phyloP scores from a whole-genome alignment of 2,329 filamentous ascomycete species.

The Pestalotiopsis sp. region DNA sequence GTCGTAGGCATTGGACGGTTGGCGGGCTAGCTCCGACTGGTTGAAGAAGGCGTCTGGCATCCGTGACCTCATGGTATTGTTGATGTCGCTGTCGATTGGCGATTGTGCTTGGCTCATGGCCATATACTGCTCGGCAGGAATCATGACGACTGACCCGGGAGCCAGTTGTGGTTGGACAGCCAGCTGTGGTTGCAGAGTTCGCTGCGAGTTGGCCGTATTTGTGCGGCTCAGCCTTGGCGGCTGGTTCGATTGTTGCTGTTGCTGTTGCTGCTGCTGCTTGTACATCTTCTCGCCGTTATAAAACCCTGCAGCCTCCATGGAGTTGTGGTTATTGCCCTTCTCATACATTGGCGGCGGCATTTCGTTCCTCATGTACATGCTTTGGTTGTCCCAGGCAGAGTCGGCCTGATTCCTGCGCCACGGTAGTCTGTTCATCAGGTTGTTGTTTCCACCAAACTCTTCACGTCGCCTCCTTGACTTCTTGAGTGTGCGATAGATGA shows the following conservation, averaged over 20 bases:
- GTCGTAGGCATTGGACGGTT: conserved; percentile 39
- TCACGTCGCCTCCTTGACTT: conserved; percentile 30
- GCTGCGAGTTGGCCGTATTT: conserved; percentile 20
- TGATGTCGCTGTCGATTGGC: conserved; percentile 10
- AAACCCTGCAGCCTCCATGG: conserved; percentile 24
- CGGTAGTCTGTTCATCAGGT: conserved; percentile 22
- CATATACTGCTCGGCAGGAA: conserved; percentile 17
- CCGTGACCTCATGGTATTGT: conserved; percentile 30
- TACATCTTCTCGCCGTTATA: conserved; percentile 26
- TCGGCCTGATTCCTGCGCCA: conserved; percentile 20
- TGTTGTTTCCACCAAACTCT: conserved; percentile 8
- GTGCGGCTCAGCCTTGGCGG: conserved; percentile 21
- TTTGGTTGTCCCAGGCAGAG: conserved; percentile 16
- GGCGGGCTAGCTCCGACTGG: conserved; percentile 40
- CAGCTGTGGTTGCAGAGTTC: conserved; percentile 19
- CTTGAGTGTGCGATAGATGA: conserved; percentile 43
- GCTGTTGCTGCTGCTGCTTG: conserved; percentile 12
- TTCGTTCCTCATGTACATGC: conserved; percentile 23
- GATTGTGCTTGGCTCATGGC: conserved; percentile 13
- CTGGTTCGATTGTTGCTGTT: conserved; percentile 4
- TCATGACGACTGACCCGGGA: conserved; percentile 17
- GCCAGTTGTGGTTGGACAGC: conserved; percentile 13
- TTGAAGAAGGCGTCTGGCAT: conserved; percentile 41
- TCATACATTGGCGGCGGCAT: conserved; percentile 28
- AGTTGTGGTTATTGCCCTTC: conserved; percentile 21